These are phyloP conservation scores for Proliferodiscus dingleyae DNA, from an alignment of 2,329 filamentous ascomycete species.

Conservation along the genomic window DNA sequence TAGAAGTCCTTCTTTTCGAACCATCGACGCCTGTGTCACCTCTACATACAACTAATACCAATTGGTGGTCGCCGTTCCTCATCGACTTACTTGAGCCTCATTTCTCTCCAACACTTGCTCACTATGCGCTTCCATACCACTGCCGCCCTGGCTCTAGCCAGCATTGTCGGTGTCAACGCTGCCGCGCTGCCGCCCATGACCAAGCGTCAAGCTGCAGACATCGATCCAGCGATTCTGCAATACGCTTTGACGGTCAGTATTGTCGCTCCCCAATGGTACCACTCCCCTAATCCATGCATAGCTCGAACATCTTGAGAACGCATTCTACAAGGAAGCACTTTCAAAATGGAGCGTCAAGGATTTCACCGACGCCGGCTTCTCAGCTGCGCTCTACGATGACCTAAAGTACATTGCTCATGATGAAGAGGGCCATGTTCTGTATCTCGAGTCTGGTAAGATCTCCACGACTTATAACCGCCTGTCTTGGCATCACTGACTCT, in stretches of 20 bases:
- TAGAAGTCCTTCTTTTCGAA: too few species aligned
- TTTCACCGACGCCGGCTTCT: conserved; percentile 49
- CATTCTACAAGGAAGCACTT: conserved; percentile 59
- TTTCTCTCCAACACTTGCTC: too few species aligned
- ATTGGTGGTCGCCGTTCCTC: too few species aligned
- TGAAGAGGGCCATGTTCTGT: conserved; percentile 53
- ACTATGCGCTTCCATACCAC: conserved; percentile 27
- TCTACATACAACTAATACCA: too few species aligned
- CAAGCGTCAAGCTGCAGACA: conserved; percentile 23
- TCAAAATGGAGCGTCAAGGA: conserved; percentile 48
- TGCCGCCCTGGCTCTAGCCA: conserved; percentile 14
- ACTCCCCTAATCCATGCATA: conserved; percentile 10
- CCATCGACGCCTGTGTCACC: too few species aligned
- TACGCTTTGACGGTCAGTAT: conserved; percentile 38
- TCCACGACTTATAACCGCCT: neutral
- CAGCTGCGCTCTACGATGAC: conserved; percentile 50
- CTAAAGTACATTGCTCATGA: conserved; percentile 52
- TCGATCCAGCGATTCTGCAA: conserved; percentile 37
- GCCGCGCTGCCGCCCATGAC: conserved; percentile 12
- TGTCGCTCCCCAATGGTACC: too few species aligned
- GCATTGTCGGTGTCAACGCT: conserved; percentile 9
- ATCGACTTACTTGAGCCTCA: too few species aligned
- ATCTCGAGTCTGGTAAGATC: conserved; percentile 39
- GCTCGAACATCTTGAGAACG: conserved; percentile 56
- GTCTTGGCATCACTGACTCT: neutral